Evolutionary conservation across 768 basidiomycete species (phyloP).

Genomic region (Auriscalpium vulgare): DNA sequence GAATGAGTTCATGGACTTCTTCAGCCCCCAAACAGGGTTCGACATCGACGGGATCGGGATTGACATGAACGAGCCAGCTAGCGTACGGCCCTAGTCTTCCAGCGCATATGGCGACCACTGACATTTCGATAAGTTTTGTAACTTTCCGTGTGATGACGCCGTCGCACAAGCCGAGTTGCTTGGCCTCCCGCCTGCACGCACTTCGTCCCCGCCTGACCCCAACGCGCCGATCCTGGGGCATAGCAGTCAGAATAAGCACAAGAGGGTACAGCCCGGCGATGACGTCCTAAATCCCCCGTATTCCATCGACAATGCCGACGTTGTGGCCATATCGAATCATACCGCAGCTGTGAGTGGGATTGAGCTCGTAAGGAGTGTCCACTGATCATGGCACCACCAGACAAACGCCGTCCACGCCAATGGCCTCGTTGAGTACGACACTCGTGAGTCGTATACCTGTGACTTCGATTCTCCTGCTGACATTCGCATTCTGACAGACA

Average conservation of each 20-base stretch:
- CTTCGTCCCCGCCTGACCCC: conserved; percentile 41
- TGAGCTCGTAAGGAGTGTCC: neutral
- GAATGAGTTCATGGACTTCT: conserved; percentile 51
- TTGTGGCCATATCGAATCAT: conserved; percentile 34
- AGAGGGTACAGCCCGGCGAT: conserved; percentile 15
- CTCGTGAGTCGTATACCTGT: conserved; percentile 24
- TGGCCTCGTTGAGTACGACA: conserved; percentile 51
- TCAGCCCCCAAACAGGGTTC: conserved; percentile 41
- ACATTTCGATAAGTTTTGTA: conserved; percentile 44
- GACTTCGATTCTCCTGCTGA: neutral
- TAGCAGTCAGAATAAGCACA: conserved; percentile 16
- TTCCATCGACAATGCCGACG: conserved; percentile 48
- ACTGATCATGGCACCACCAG: conserved; percentile 8
- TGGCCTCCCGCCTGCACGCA: conserved; percentile 46
- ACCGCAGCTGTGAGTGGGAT: conserved; percentile 42
- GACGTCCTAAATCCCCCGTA: conserved; percentile 47
- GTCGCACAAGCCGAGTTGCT: conserved; percentile 46
- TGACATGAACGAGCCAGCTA: conserved; percentile 69
- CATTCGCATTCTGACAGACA: conserved; percentile 29
- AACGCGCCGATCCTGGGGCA: conserved; percentile 43
- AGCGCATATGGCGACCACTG: neutral
- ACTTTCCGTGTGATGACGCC: conserved; percentile 51
- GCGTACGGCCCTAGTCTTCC: conserved; percentile 30
- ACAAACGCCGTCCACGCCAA: conserved; percentile 42
- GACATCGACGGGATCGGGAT: conserved; percentile 72